Base-by-base conservation (phyloP, 768 basidiomycete genomes). In the Auriscalpium microsporum region DNA sequence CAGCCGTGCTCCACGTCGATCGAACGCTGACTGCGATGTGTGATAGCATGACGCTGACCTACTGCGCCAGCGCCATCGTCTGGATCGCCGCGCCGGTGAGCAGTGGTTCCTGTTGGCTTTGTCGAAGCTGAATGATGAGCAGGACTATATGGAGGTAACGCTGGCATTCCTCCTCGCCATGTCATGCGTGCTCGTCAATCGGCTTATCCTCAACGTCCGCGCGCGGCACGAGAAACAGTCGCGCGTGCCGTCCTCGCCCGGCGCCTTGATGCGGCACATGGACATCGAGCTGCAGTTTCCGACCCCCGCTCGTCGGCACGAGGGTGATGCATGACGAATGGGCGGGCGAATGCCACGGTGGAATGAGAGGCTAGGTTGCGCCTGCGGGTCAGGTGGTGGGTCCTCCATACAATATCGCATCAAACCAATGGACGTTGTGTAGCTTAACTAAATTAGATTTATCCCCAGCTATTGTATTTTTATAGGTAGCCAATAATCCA, bases 241-340 rank as follows among this genome's bases (percentile, higher is more conserved):
- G 28, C 28, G 28, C 28, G 28, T 28, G 28, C 28, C 28, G 28
- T 28, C 28, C 75, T 76, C 8, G 70, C 72, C 8, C 78, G 76
- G 13, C 78, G 77, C 14, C 82, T 28, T 28, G 7, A 28, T 28
- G 28, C 28, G 4, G 28, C 5, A 28, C 28, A 0, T 28, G 28
- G 28, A 28, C 28, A 4, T 28, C 4, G 28, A 28, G 28, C 28
- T 28, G 28, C 28, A 28, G 28, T 28, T 28, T 28, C 28, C 28
- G 28, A 3, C 28, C 28, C 5, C 7, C 28, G 28, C 28, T 28
- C 5, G 5, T 28, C 28, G 28, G 28, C 28, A 28, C 28, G 28
- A 28, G 28, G 28, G 28, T 28, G 28, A 28, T 28, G 28, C 28
- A 28, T 28, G 28, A 28, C 28, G 28, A 4, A 28, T 28, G 28